Base-by-base conservation (phyloP, 139 green algal genomes). In the Picochlorum sp. region DNA sequence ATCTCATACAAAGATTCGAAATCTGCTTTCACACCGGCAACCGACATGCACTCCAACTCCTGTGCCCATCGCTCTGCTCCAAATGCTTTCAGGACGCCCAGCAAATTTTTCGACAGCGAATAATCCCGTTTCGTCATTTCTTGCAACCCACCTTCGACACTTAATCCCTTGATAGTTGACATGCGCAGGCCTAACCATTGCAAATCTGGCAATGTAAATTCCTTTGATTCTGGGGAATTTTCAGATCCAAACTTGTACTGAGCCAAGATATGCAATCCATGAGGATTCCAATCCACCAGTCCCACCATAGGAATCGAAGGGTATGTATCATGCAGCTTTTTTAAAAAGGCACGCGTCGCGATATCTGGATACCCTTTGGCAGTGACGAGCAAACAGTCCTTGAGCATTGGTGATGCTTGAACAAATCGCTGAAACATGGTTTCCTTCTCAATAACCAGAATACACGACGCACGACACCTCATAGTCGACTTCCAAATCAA, bases 281-380 rank as follows among this genome's bases (percentile, higher is more conserved):
- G 61, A 13, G 90, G 90, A 73, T 96, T 96, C 84, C 81, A 97
- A 65, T 96, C 90, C 45, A 96, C 90, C 50, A 96, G 18, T 5
- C 34, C 72, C 11, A 74, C n/a, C 20, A 81, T 49, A 26, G 64
- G 60, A 26, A 85, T 49, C 4, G 51, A 5, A 2, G 76, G 83
- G 18, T 81, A 79, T 37, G 61, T 56, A 2, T 51, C 28, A 21
- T 68, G 26, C 41, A 92, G 73, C 7, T 57, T 67, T 13, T 28
- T 16, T 26, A 85, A 71, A 70, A 92, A 87, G 4, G 69, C 71
- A 15, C 82, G 68, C 1, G 84, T 91, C 3, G 86, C 88, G 18
- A 95, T 34, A 69, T 96, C 89, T 3, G 89, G 89, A 61, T 90
- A 76, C 32, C 89, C 89, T 60, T 85, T 90, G 21, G 72, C 89